A percentile compares a stretch with the other conserved stretches of the same genome.
phyloP scores from a whole-genome alignment of 352 stramenopile species.

The Elongisporangium prolatum region DNA sequence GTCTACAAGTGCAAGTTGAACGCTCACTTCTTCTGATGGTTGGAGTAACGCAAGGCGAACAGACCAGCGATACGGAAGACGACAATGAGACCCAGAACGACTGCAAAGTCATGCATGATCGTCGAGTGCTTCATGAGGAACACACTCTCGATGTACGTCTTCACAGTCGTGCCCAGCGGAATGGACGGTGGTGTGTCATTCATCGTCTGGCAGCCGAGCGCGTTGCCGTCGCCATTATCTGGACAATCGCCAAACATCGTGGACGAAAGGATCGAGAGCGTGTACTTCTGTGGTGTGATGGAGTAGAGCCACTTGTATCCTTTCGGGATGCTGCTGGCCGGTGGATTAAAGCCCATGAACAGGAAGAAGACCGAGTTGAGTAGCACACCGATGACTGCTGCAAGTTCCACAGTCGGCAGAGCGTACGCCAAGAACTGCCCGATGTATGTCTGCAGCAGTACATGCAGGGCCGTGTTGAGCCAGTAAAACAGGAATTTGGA shows the following conservation, averaged over 20 bases:
- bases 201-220: constrained; percentile 25
- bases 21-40: constrained; percentile 29
- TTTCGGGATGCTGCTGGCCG: constrained; percentile 25
- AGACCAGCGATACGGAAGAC: constrained; percentile 14
- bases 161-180: constrained; percentile 18
- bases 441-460: constrained; percentile 35
- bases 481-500: constrained; percentile 29
- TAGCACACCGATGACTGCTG: constrained; percentile 22
- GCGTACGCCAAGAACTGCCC: constrained; percentile 27
- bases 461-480: constrained; percentile 26
- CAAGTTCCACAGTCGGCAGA: constrained; percentile 29
- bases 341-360: constrained; percentile 58
- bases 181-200: constrained; percentile 18
- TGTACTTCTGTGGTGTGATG: constrained; percentile 27
- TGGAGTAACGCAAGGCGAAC: constrained; percentile 19
- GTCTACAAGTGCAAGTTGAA: too few species aligned
- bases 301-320: constrained; percentile 48
- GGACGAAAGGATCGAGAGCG: constrained; percentile 17
- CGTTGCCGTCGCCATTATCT: constrained; percentile 10
- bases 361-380: constrained; percentile 56
- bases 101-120: constrained; percentile 18
- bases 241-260: constrained; percentile 22
- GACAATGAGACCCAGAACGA: constrained; percentile 23
- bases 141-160: constrained; percentile 20
- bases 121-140: constrained; percentile 35